These are phyloP conservation scores for Salix dunnii DNA, from an alignment of 345 rosid genomes.

Conservation along the genomic window DNA sequence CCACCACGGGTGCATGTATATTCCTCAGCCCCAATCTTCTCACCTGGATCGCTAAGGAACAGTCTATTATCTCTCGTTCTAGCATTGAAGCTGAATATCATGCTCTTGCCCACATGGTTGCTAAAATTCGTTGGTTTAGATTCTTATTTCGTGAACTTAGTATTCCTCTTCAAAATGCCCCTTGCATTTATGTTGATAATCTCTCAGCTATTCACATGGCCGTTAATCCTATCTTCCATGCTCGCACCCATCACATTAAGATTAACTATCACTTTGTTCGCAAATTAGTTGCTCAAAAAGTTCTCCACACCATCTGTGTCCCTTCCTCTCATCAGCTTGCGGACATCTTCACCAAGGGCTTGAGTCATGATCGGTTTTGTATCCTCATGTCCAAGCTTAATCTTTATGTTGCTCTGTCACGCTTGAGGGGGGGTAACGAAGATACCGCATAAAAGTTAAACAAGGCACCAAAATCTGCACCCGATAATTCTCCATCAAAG, in stretches of 20 bases:
- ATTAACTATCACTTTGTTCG: neutral
- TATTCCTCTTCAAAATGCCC: neutral
- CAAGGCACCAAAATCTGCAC: too few species aligned
- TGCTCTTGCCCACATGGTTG: neutral
- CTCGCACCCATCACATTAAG: neutral
- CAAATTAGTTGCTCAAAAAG: neutral
- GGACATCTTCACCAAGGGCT: neutral
- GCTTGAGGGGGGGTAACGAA: neutral
- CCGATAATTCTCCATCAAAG: too few species aligned
- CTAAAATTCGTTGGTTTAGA: neutral
- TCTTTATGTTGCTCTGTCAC: neutral
- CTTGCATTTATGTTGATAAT: too few species aligned
- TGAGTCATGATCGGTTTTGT: neutral
- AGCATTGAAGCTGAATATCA: neutral
- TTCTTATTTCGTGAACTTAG: neutral
- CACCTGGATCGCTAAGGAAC: neutral
- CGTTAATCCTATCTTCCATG: neutral
- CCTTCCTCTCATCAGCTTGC: neutral
- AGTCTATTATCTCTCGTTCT: neutral
- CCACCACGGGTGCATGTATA: neutral
- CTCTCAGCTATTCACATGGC: neutral
- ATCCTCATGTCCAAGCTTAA: neutral
- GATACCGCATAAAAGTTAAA: too few species aligned
- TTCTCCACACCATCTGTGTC: too few species aligned
- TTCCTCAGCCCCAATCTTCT: neutral